Evolutionary conservation across 192 early-diverging fungal genomes (phyloP), one percentile per base, ranked within the genome.

Genomic region (Gigaspora rosea): DNA sequence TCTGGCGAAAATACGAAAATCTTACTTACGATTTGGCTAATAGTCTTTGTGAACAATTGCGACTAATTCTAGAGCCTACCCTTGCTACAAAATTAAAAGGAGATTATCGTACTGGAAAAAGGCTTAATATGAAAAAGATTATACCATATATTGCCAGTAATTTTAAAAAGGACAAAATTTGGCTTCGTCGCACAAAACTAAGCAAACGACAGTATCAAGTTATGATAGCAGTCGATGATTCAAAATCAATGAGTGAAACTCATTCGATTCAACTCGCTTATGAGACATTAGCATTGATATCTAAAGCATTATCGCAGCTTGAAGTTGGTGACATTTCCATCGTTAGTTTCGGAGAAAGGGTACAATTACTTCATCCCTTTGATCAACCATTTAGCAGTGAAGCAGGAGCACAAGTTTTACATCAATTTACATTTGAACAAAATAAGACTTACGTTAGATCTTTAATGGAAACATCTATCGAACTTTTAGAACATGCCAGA

Each of bases 141-240:
- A 98, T 99, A 80, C 96, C 98, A 13, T 99, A 99, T 76, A 98
- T 99, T 87, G 98, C 98, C 9, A 93, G 91, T 54, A 92, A 97
- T 81, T 99, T 97, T 89, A 97, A 96, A 85, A 99, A 99, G 85
- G 98, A 99, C 85, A 99, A 99, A 87, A 99, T 99, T 78, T 99
- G 98, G 98, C 84, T 99, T 73, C 90, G 96, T 10, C 91, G 98
- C 61, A 98, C 97, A 27, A 97, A 97, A 82, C 97, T 96, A 20
- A 94, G 92, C 77, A 96, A 98, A 78, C 90, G 98, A 63, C 94
- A 94, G 76, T 99, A 99, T 86, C 97, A 99, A 83, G 93, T 99
- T 54, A 94, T 99, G 94, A 92, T 99, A 35, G 88, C 97, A 4
- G 90, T 99, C 48, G 98, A 99, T 80, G 97, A 99, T 82, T 98